Evolutionary conservation across 2,329 filamentous ascomycete genomes (phyloP).

Genomic region (Alternaria gaisen): DNA sequence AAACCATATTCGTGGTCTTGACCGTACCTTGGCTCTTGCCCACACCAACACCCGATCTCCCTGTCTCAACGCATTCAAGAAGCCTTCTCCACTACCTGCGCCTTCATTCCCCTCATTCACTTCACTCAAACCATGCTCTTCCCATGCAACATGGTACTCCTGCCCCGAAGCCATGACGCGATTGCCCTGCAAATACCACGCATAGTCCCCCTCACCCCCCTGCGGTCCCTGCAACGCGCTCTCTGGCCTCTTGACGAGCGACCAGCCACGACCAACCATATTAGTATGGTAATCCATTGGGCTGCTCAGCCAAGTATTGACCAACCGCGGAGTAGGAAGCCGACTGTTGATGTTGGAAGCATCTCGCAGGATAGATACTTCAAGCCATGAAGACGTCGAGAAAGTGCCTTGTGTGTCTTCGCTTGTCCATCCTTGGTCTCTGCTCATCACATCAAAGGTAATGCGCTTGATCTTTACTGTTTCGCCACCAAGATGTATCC

Average conservation of each 20-base stretch:
- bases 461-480: slow-evolving; percentile 33
- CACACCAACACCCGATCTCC: slow-evolving; percentile 43
- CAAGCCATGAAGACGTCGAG: slow-evolving; percentile 45
- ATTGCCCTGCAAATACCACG: slow-evolving; percentile 48
- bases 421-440: slow-evolving; percentile 47
- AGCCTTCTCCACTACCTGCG: slow-evolving; percentile 37
- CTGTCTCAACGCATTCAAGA: slow-evolving; percentile 34
- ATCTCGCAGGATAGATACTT: slow-evolving; percentile 41
- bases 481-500: slow-evolving; percentile 20
- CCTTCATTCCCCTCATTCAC: slow-evolving; percentile 30
- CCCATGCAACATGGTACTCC: slow-evolving; percentile 36
- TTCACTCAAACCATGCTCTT: background rate
- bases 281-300: slow-evolving; percentile 16
- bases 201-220: slow-evolving; percentile 31
- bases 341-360: slow-evolving; percentile 4
- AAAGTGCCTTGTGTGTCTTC: slow-evolving; percentile 37
- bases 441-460: slow-evolving; percentile 33
- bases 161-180: slow-evolving; percentile 27
- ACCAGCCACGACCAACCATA: slow-evolving; percentile 21
- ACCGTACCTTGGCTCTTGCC: slow-evolving; percentile 46
- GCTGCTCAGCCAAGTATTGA: slow-evolving; percentile 2
- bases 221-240: slow-evolving; percentile 31
- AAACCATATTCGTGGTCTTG: background rate
- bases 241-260: slow-evolving; percentile 30
- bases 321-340: slow-evolving; percentile 13